Evolutionary conservation across 306 rosid genomes (phyloP), one percentile per base, ranked within the genome.

Genomic region (Biancaea sappan): DNA sequence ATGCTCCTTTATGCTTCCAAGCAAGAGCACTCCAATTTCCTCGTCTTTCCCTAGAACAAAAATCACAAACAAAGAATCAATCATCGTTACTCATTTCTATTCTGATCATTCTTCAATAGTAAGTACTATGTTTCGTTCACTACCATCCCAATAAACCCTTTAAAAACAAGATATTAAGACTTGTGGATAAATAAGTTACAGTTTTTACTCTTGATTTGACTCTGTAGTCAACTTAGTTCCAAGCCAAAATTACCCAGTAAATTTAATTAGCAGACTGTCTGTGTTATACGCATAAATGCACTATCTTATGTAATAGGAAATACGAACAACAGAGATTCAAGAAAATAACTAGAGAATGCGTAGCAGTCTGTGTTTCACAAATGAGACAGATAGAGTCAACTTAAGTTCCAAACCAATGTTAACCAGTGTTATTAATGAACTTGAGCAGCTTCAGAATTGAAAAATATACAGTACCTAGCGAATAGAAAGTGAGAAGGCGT

Each of bases 361-460:
- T 56, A 14, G 34, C 62, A 56, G 62, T 18, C 37, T 56, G 5
- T 12, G 62, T 56, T 56, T 40, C 14, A 40, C 44, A 34, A 50
- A 76, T 32, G 47, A 32, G 21, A 29, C 48, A 24, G 66, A 8
- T 14, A 61, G 51, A 63, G 83, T 64, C 74, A 84, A 79, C 71
- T 21, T 44, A 73, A 52, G 69, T 53, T 47, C 67, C 40, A 48
- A 83, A 48, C 69, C 80, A 79, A 83, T 53, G 9, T 56, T 7
- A 44, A 51, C 74, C 41, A 25, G 38, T 11, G n/a, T 58, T 7
- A 51, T 21, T 22, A 35, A 37, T 31, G 51, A 13, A 57, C 26
- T 48, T 31, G 38, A 18, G 26, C 4, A 56, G 51, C 50, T 22
- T 32, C 56, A 14, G 21, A 8, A 35, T 22, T 1, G 4, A 10